A percentile compares a stretch with the other conserved stretches of the same genome.
Conservation (phyloP, 306 rosid genomes). For the Sechiopsis laciniata region DNA sequence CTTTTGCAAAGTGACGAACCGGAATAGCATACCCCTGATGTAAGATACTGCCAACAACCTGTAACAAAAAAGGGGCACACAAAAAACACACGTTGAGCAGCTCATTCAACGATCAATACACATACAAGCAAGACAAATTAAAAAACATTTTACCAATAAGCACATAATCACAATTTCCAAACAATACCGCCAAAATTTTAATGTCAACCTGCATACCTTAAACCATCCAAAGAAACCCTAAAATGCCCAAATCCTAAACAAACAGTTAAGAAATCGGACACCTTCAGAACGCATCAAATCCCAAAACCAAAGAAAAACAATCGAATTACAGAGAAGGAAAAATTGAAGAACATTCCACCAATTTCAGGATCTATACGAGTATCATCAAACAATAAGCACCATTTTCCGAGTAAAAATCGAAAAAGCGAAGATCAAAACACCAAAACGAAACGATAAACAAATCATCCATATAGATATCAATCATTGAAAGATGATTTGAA, state of each 20-base stretch:
- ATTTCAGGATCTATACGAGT: background rate
- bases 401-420: background rate
- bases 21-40: constrained; percentile 61
- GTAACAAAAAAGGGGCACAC: constrained; percentile 12
- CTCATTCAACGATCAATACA: background rate
- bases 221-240: background rate
- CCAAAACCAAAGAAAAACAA: background rate
- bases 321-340: background rate
- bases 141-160: background rate
- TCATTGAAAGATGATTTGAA: background rate
- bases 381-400: background rate
- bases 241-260: constrained; percentile 6
- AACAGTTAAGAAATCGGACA: background rate
- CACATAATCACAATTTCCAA: background rate
- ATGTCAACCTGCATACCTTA: background rate
- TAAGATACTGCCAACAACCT: constrained; percentile 56
- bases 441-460: background rate
- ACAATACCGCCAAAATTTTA: background rate
- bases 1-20: constrained; percentile 71
- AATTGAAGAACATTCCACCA: background rate
- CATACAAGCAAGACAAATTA: background rate
- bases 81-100: constrained; percentile 15
- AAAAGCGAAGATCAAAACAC: no score
- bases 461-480: background rate
- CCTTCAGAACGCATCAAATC: background rate